A percentile compares a stretch with the other conserved stretches of the same genome.
Evolutionary conservation across 2,329 filamentous ascomycete species (phyloP).

Genomic region (Exophiala bonariae): DNA sequence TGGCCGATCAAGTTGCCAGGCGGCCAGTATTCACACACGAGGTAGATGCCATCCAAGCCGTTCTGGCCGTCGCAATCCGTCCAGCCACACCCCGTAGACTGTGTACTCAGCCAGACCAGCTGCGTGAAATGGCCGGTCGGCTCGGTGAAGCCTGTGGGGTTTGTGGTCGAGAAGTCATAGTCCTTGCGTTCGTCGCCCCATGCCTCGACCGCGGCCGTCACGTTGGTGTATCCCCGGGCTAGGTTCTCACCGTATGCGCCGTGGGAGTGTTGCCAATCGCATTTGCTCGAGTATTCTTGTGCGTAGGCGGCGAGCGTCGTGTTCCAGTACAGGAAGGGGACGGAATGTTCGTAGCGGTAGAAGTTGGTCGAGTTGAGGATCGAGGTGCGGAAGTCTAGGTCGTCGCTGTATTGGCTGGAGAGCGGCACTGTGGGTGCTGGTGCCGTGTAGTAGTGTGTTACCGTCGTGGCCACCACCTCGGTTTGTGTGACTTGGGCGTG

Average conservation of each 20-base stretch:
- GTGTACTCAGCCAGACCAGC: constrained; percentile 68
- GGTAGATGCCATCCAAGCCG: constrained; percentile 57
- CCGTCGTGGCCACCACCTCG: constrained; percentile 28
- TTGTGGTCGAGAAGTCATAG: constrained; percentile 57
- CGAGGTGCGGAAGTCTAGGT: constrained; percentile 46
- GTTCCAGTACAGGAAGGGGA: constrained; percentile 64
- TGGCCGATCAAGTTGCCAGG: constrained; percentile 57
- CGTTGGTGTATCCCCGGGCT: constrained; percentile 65
- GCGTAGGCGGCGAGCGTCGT: constrained; percentile 60
- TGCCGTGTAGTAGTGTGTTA: constrained; percentile 24
- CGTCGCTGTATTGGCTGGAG: constrained; percentile 44
- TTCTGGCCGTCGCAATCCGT: constrained; percentile 40
- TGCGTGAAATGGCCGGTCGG: constrained; percentile 72
- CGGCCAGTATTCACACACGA: constrained; percentile 71
- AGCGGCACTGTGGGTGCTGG: constrained; percentile 29
- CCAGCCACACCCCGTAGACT: constrained; percentile 57
- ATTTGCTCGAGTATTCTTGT: constrained; percentile 47
- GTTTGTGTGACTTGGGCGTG: constrained; percentile 14
- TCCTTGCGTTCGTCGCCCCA: constrained; percentile 63
- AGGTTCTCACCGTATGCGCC: constrained; percentile 69
- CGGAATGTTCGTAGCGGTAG: constrained; percentile 65
- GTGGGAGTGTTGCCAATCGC: constrained; percentile 47
- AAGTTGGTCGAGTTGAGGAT: constrained; percentile 66
- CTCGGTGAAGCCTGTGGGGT: constrained; percentile 53
- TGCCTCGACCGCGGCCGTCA: constrained; percentile 58